These are phyloP conservation scores for Coemansia furcata DNA, from an alignment of 192 early-diverging fungal species.

Conservation along the genomic window DNA sequence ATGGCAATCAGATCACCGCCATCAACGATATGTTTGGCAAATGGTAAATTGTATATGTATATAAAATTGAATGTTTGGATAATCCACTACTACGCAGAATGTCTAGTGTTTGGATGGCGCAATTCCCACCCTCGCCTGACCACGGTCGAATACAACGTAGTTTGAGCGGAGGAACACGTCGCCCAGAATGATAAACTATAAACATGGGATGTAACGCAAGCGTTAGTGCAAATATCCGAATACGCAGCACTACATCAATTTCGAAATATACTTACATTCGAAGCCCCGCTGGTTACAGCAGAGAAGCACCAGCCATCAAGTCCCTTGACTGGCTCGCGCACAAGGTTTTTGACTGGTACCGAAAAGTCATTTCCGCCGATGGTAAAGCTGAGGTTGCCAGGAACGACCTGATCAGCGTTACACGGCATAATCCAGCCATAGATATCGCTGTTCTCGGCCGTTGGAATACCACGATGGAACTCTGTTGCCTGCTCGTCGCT, in stretches of 20 bases:
- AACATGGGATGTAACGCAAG: neutral
- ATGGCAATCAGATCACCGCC: neutral
- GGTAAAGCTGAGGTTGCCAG: slow-evolving; percentile 46
- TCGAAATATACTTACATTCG: slow-evolving; percentile 33
- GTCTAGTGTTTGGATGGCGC: slow-evolving; percentile 53
- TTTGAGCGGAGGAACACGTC: slow-evolving; percentile 68
- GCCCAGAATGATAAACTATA: slow-evolving; percentile 60
- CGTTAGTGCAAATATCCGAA: neutral
- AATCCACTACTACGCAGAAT: neutral
- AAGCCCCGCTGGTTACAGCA: slow-evolving; percentile 48
- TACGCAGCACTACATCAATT: neutral
- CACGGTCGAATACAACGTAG: slow-evolving; percentile 65
- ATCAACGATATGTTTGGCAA: neutral
- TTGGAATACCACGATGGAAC: slow-evolving; percentile 54
- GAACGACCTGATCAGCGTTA: slow-evolving; percentile 47
- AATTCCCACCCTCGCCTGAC: slow-evolving; percentile 57
- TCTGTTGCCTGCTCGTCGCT: slow-evolving; percentile 55
- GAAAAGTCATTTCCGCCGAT: slow-evolving; percentile 46
- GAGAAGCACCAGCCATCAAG: slow-evolving; percentile 53
- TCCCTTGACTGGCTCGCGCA: slow-evolving; percentile 53
- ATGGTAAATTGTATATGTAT: neutral
- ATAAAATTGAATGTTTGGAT: neutral
- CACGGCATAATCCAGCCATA: slow-evolving; percentile 55
- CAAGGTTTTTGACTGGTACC: slow-evolving; percentile 40
- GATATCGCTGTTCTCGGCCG: slow-evolving; percentile 46